Base-by-base conservation (phyloP, 148 eudicot genomes). In the Rhododendron henanense region DNA sequence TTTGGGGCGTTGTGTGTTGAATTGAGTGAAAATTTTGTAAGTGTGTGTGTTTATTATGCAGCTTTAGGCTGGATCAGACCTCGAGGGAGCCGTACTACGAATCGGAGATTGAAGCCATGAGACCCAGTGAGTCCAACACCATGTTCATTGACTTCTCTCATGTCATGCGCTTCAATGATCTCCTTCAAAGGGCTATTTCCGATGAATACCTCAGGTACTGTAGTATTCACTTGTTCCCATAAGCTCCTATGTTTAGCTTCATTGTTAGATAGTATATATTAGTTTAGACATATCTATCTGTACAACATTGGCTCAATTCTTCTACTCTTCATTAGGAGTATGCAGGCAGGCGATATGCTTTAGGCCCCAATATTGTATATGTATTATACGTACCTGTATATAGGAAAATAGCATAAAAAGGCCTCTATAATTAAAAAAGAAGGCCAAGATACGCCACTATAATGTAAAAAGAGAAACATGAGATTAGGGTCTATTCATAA, bases 81-180 rank as follows among this genome's bases (percentile, higher is more conserved):
- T 79, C 92, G 2, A 84, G 90, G 21, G 93, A 93, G 57, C 93
- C 95, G 1, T 90, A 63, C 82, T 95, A 97, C 61, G 90, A 88
- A 31, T 85, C 93, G 8, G 99, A 97, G 90, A 89, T 95, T 18
- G 95, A 87, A 53, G 92, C 90, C 16, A 94, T 97, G 96, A 93
- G 91, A 67, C 90, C 92, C 9, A 92, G 87, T 63, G 99, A 97
- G 75, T 92, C 98, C 31, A 93, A 91, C 85, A 97, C 99, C 11
- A 97, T 97, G 96, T 97, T 91, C 87, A 88, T 97, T 39, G 99
- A 97, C 84, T 97, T 97, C 92, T 93, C 96, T 11, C 99, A 97
- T 80, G 96, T 97, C 13, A 95, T 95, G 98, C 93, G 93, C 25
- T 97, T 93, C 83, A 91, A 93, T 28, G 95, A 97, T 65, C 87